A percentile compares a stretch with the other conserved stretches of the same genome.
Conservation (phyloP, 768 basidiomycete species). For the Sporobolomyces pararoseus region DNA sequence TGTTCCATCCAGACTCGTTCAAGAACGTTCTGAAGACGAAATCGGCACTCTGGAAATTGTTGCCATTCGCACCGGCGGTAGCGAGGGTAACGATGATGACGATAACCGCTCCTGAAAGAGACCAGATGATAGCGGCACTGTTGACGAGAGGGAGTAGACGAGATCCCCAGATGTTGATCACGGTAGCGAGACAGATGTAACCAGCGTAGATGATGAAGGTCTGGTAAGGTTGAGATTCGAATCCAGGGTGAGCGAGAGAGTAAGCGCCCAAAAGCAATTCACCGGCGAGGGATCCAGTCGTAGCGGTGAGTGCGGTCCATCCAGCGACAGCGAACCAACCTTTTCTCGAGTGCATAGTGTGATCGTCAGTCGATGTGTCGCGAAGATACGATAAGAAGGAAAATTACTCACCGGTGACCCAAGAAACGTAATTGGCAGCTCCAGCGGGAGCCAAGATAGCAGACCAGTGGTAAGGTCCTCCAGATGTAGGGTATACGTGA, state of each 20-base stretch:
- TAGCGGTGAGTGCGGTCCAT: slow-evolving; percentile 37
- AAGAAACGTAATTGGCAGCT: background rate
- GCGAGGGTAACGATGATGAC: slow-evolving; percentile 32
- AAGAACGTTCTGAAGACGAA: slow-evolving; percentile 42
- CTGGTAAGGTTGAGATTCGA: slow-evolving; percentile 27
- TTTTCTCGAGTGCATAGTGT: too few relatives aligned
- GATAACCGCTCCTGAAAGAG: slow-evolving; percentile 20
- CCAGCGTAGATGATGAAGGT: slow-evolving; percentile 36
- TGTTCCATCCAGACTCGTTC: slow-evolving; percentile 45
- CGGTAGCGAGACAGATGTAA: slow-evolving; percentile 29
- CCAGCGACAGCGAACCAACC: slow-evolving; percentile 41
- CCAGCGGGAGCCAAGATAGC: slow-evolving; percentile 24
- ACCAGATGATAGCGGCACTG: slow-evolving; percentile 38
- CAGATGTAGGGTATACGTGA: slow-evolving; percentile 33
- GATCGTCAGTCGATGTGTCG: too few relatives aligned
- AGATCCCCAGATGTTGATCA: slow-evolving; percentile 35
- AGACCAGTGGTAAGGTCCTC: slow-evolving; percentile 24
- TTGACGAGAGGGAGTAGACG: slow-evolving; percentile 32
- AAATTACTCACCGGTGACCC: background rate
- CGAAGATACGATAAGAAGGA: background rate
- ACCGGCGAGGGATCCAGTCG: slow-evolving; percentile 22
- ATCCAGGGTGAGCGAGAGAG: slow-evolving; percentile 17
- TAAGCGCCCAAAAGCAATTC: slow-evolving; percentile 21
- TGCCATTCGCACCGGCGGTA: slow-evolving; percentile 12
- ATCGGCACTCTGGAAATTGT: slow-evolving; percentile 39